These are phyloP conservation scores for Sporopachydermia cereana DNA, from an alignment of 1,139 yeast genomes.

Conservation along the genomic window DNA sequence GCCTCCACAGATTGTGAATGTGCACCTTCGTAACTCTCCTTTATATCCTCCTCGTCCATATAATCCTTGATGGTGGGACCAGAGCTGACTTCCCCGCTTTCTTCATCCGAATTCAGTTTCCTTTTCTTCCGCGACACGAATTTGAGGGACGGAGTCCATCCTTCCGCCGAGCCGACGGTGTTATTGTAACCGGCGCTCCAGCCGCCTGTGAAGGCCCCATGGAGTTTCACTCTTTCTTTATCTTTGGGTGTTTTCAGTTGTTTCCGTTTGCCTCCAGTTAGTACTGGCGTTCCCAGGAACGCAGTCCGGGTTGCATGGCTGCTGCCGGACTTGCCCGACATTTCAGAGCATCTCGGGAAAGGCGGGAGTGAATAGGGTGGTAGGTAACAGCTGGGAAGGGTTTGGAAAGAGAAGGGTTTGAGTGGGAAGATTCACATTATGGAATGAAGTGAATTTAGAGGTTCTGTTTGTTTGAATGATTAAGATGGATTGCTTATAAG, in stretches of 20 bases:
- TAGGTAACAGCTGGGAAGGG: background rate
- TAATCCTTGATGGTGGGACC: background rate
- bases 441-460: no score
- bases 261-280: background rate
- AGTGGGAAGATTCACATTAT: no score
- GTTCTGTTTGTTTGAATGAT: no score
- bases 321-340: background rate
- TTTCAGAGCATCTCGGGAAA: background rate
- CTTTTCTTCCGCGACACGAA: conserved; percentile 3
- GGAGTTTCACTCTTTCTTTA: background rate
- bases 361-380: background rate
- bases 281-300: conserved; percentile 1
- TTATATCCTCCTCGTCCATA: background rate
- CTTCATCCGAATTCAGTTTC: background rate
- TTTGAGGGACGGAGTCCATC: background rate
- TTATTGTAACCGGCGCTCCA: conserved; percentile 2
- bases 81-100: background rate
- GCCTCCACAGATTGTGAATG: background rate
- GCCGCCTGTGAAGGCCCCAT: conserved; percentile 4
- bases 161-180: conserved; percentile 3
- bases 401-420: background rate
- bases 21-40: background rate
- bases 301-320: background rate
- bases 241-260: background rate
- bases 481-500: no score